Evolutionary conservation across 805 yeast genomes (phyloP), one percentile per base, ranked within the genome.

Genomic region (Pichia sporocuriosa): DNA sequence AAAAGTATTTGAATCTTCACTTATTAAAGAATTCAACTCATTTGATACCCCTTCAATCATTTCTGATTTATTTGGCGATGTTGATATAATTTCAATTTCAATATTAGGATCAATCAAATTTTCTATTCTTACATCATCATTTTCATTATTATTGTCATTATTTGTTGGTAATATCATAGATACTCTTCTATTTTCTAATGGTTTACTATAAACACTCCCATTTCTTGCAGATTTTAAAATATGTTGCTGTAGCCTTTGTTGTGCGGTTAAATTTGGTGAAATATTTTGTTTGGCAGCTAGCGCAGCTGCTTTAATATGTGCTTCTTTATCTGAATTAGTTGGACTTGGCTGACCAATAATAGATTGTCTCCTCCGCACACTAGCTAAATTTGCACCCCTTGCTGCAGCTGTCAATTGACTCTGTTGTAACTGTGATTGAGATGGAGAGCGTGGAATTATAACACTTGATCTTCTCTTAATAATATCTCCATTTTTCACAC

Each of bases 201-300:
- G 48, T 42, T 56, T 59, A 3, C 60, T 51, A 24, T 51, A 51
- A 25, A 63, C 45, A 24, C 54, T 54, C 5, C 68, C 68, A 39
- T 44, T 57, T 33, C 55, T 55, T 4, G 59, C 43, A 6, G 66
- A 58, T 44, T 50, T 54, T 33, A 55, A 19, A 17, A 64, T 63
- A 37, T 62, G 66, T 41, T 55, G 60, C 34, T 64, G 67, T 19
- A 64, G 44, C 38, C 68, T 50, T 40, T 62, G 66, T 30, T 61
- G 61, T 1, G 68, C 68, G 8, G 61, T 54, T 12, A 57, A 28
- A 2, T 56, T 55, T 23, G 42, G 51, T 8, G 44, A 43, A 1
- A 43, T 32, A 5, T 39, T 22, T 22, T 47, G 50, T 30, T 40
- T 55, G 4, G 51, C 35, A 5, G 61, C 56, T 13, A 52, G 48